Evolutionary conservation across 2,329 filamentous ascomycete genomes (phyloP).

Genomic region (Diaporthe citriasiana): DNA sequence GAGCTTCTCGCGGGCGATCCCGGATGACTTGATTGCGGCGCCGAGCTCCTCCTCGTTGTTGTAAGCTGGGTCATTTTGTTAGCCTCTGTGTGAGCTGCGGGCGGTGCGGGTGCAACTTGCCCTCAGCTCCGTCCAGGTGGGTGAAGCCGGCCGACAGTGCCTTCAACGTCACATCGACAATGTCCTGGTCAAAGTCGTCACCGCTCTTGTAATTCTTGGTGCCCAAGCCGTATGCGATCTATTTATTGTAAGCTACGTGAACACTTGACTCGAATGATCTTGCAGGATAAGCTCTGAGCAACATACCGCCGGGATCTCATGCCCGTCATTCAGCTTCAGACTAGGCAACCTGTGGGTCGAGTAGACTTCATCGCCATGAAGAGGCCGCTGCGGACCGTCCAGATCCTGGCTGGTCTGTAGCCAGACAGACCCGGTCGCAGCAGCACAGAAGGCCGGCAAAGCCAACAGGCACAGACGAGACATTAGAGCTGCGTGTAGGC

Average conservation of each 20-base stretch:
- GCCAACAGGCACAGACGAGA: slow-evolving; percentile 14
- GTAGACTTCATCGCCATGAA: background rate
- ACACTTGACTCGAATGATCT: background rate
- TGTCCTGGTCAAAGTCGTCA: slow-evolving; percentile 36
- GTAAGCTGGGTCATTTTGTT: slow-evolving; percentile 17
- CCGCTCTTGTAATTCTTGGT: slow-evolving; percentile 35
- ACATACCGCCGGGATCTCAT: slow-evolving; percentile 34
- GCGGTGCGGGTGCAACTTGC: slow-evolving; percentile 12
- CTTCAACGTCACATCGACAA: slow-evolving; percentile 36
- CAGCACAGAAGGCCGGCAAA: slow-evolving; percentile 22
- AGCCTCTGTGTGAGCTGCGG: background rate
- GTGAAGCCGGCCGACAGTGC: slow-evolving; percentile 39
- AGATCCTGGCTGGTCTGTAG: slow-evolving; percentile 5
- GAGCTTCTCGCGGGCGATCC: slow-evolving; percentile 35
- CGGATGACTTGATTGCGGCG: slow-evolving; percentile 34
- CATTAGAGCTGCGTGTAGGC: background rate
- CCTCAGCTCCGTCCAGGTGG: slow-evolving; percentile 41
- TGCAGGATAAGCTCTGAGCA: background rate
- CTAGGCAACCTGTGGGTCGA: slow-evolving; percentile 33
- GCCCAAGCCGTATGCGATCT: slow-evolving; percentile 39
- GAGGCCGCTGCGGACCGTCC: slow-evolving; percentile 30
- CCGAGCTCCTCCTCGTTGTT: slow-evolving; percentile 41
- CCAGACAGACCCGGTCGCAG: slow-evolving; percentile 23
- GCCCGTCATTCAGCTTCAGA: slow-evolving; percentile 37
- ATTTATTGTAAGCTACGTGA: background rate